A percentile compares a stretch with the other conserved stretches of the same genome.
Evolutionary conservation across 208 protist species (phyloP).

Genomic region (Wallacemonas sp.): DNA sequence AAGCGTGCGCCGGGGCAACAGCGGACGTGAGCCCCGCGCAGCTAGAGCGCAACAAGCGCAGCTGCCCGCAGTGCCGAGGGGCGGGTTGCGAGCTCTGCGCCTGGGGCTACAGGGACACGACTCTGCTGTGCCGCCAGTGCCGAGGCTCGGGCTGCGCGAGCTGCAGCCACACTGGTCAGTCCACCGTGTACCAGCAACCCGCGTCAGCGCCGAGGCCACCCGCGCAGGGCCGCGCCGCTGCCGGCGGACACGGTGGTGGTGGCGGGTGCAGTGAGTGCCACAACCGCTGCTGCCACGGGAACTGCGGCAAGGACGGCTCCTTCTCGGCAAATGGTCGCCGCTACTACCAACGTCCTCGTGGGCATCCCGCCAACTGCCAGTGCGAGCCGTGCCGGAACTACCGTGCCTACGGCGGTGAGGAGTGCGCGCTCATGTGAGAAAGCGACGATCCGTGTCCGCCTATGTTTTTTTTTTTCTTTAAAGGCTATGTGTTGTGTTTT

Average conservation of each 20-base stretch:
- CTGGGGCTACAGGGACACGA: conserved; percentile 3
- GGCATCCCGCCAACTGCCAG: neutral
- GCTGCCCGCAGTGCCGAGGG: conserved; percentile 4
- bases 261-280: neutral
- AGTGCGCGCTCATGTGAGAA: conserved; percentile 7
- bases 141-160: conserved; percentile 7
- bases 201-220: neutral
- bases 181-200: neutral
- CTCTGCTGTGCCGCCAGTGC: neutral
- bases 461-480: conserved; percentile 6
- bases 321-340: too few species aligned
- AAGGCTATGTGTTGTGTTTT: too few species aligned
- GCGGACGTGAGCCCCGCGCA: neutral
- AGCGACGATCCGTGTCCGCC: too few species aligned
- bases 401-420: neutral
- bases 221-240: too few species aligned
- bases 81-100: conserved; percentile 5
- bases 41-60: conserved; percentile 9
- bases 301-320: neutral
- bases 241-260: neutral
- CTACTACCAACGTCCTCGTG: too few species aligned
- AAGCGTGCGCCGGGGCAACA: neutral
- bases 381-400: neutral
- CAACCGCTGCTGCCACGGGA: neutral
- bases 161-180: neutral